Evolutionary conservation across 345 rosid genomes (phyloP).

Genomic region (Draba incana): DNA sequence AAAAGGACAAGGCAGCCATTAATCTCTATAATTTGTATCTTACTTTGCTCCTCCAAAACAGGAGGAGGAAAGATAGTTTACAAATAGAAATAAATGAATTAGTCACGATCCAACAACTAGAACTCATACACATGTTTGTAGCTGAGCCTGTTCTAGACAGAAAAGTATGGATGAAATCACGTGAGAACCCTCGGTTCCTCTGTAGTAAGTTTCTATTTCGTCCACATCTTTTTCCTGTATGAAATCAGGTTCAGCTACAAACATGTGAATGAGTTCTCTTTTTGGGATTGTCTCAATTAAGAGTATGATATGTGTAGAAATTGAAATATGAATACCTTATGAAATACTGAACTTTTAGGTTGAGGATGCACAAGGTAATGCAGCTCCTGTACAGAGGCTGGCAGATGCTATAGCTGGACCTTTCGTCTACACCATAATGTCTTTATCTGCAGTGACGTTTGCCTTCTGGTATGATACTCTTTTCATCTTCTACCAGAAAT

Average conservation of each 20-base stretch:
- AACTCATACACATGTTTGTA: slow-evolving; percentile 13
- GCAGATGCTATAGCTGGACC: slow-evolving; percentile 98
- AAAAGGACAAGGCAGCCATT: slow-evolving; percentile 16
- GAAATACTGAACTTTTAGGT: slow-evolving; percentile 53
- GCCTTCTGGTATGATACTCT: slow-evolving; percentile 70
- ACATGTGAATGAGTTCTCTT: slow-evolving; percentile 2
- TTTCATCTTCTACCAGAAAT: slow-evolving; percentile 18
- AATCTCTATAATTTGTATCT: slow-evolving; percentile 21
- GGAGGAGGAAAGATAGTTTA: slow-evolving; percentile 13
- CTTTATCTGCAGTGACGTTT: slow-evolving; percentile 85
- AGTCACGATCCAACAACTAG: slow-evolving; percentile 9
- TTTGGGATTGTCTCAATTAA: background rate
- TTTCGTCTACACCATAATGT: slow-evolving; percentile 82
- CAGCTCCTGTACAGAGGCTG: slow-evolving; percentile 93
- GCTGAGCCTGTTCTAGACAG: slow-evolving; percentile 10
- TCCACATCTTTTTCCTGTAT: background rate
- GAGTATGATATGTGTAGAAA: background rate
- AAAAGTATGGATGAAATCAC: background rate
- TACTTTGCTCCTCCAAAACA: slow-evolving; percentile 5
- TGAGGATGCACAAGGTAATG: slow-evolving; percentile 94
- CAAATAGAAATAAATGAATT: slow-evolving; percentile 17
- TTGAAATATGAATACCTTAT: slow-evolving; percentile 6
- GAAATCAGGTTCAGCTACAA: slow-evolving; percentile 20
- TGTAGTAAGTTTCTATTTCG: background rate
- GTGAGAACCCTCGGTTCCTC: background rate